Evolutionary conservation across 2,329 filamentous ascomycete species (phyloP), one percentile per base, ranked within the genome.

Genomic region (Daldinia sp.): DNA sequence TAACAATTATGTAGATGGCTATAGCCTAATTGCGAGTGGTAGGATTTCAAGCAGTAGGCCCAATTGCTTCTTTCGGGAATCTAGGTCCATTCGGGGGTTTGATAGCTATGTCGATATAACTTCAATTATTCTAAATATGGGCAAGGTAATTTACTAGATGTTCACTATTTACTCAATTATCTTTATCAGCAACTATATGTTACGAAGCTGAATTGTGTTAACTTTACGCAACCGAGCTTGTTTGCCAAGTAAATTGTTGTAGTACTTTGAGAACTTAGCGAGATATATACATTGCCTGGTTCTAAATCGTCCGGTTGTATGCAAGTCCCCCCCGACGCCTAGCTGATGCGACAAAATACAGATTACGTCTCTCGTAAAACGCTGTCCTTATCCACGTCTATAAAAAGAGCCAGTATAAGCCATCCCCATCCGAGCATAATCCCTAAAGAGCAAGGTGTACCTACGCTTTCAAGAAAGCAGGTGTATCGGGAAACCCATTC

Each of bases 401-500:
- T 44, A 18, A n/a, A 48, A 55, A 41, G 26, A 18, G 23, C 41
- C n/a, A 13, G 10, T 50, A 26, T 48, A 55, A 23, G 35, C 10
- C 23, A 6, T 20, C 15, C 44, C 20, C 18, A 41, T 12, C 37
- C 13, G 10, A 20, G 33, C 13, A 15, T 44, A 13, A 15, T 44
- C 9, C n/a, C 37, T 51, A 12, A 20, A 55, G 20, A 4, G 10
- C 15, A 18, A 44, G 20, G 39, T 60, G 33, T 39, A 28, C 10
- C 33, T 59, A 60, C 26, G 53, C 7, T 41, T 68, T 73, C 30
- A 42, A n/a, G 9, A 26, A 23, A 42, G 57, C 53, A 35, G 62
- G 59, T 4, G 60, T 35, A 68, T 82, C 79, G 23, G 81, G 75
- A 60, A 82, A 82, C 4, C 80, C 81, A 60, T 82, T 81, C 80